These are phyloP conservation scores for Akanthomyces uredinophilus DNA, from an alignment of 2,329 filamentous ascomycete genomes.

Conservation along the genomic window DNA sequence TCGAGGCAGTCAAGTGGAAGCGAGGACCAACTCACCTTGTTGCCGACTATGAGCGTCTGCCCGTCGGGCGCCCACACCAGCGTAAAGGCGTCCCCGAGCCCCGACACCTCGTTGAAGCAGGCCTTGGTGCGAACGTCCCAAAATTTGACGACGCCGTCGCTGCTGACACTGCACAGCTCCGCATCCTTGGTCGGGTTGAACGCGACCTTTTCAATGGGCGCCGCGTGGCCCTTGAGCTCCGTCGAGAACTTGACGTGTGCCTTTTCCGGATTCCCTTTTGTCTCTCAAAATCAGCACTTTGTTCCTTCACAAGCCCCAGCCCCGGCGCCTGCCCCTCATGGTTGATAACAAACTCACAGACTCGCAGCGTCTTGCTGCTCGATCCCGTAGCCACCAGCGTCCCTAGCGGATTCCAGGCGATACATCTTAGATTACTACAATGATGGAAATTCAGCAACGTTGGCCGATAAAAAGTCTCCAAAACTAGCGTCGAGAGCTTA, in stretches of 20 bases:
- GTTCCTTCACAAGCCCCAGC: background rate
- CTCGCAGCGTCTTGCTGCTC: slow-evolving; percentile 62
- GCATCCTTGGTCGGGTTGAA: slow-evolving; percentile 75
- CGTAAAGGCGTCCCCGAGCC: slow-evolving; percentile 62
- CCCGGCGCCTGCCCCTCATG: too few relatives aligned
- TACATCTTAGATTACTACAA: slow-evolving; percentile 59
- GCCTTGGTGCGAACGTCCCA: slow-evolving; percentile 75
- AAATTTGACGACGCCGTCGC: slow-evolving; percentile 68
- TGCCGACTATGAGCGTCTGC: slow-evolving; percentile 63
- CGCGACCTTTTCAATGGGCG: slow-evolving; percentile 66
- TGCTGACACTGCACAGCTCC: slow-evolving; percentile 69
- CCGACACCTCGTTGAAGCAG: slow-evolving; percentile 64
- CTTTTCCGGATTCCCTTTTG: slow-evolving; percentile 69
- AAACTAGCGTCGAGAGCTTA: slow-evolving; percentile 19
- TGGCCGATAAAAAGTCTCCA: background rate
- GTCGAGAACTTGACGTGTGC: slow-evolving; percentile 69
- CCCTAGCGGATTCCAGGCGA: slow-evolving; percentile 86
- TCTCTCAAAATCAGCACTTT: background rate
- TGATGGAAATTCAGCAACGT: slow-evolving; percentile 15
- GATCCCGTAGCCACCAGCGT: slow-evolving; percentile 79
- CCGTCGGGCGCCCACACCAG: slow-evolving; percentile 72
- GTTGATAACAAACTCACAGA: slow-evolving; percentile 49
- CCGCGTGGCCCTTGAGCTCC: slow-evolving; percentile 63
- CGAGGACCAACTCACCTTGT: slow-evolving; percentile 49
- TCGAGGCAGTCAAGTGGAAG: too few relatives aligned